Conservation (phyloP, 805 yeast genomes). For the Saccharomycopsis sp. region DNA sequence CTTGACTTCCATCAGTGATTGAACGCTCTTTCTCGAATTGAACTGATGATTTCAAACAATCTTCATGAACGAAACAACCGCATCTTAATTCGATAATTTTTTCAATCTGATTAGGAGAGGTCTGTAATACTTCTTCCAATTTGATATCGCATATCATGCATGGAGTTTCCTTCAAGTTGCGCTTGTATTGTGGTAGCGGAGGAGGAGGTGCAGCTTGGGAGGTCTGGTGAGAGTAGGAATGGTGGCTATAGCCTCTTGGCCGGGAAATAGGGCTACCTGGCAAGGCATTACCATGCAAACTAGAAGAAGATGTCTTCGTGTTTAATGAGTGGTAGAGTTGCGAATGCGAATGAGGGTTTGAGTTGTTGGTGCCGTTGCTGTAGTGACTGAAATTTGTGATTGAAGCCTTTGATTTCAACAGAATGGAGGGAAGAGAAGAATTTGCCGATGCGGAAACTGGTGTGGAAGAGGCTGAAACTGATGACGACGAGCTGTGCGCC, state of each 20-base stretch:
- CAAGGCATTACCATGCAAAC: no score
- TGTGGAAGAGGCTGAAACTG: background rate
- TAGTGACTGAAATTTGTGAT: constrained; percentile 7
- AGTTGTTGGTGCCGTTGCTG: background rate
- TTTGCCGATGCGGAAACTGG: background rate
- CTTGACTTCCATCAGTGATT: constrained; percentile 4
- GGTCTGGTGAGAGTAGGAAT: no score
- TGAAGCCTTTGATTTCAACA: constrained; percentile 2
- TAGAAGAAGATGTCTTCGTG: background rate
- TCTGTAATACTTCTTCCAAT: constrained; percentile 12
- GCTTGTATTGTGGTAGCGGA: background rate
- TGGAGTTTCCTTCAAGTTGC: constrained; percentile 2
- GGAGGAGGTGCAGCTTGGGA: no score
- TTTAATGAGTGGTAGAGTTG: constrained; percentile 1
- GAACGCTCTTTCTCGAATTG: constrained; percentile 18
- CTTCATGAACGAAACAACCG: constrained; percentile 19
- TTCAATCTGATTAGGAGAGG: constrained; percentile 9
- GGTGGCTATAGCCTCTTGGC: no score
- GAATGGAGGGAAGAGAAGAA: background rate
- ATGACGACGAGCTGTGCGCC: no score
- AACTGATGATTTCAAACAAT: constrained; percentile 13
- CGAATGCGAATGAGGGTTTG: background rate
- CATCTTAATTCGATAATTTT: constrained; percentile 17
- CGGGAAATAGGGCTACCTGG: no score
- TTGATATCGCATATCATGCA: constrained; percentile 17